Evolutionary conservation across 352 stramenopile genomes (phyloP), one percentile per base, ranked within the genome.

Genomic region (Phytophthora sp.): DNA sequence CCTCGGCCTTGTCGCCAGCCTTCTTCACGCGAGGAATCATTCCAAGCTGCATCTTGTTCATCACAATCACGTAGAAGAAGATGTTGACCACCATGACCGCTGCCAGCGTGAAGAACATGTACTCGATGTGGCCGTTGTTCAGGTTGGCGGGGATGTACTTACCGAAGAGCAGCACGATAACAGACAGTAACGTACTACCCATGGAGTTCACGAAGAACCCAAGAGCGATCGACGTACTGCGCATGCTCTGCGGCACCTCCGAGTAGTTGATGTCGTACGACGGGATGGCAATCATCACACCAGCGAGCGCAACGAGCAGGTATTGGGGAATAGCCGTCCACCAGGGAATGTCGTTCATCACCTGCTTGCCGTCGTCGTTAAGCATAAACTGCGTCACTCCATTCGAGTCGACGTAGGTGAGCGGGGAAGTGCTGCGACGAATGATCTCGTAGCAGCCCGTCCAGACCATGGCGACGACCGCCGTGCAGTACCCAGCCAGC

Each of bases 241-340:
- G 20, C 38, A 45, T 28, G 38, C 38, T 45, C 38, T 45, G 38
- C 20, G 38, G 38, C 38, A 45, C 38, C 38, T 45, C 38, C 8
- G 38, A 45, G 38, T 45, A 45, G 38, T 45, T 45, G 20, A 45
- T 45, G 4, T 45, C 38, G 38, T 45, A 45, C 38, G 38, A 45
- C 38, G 38, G 38, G 20, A 45, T 45, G 38, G 38, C 38, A n/a
- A 45, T 45, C 38, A 45, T 45, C 20, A 45, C 38, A 28, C 38
- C 38, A 27, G 38, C 38, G 5, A 45, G 20, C 17, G 38, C 38
- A 3, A 45, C 38, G 38, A 45, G 20, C 18, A 45, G 21, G 38
- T 45, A 45, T n/a, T 45, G 38, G 10, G 38, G 38, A 12, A 45
- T 27, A 9, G 38, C 38, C 38, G 38, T 45, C 38, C 38, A 28